Evolutionary conservation across 106 monocot genomes (phyloP).

Genomic region (Ottelia alismoides): DNA sequence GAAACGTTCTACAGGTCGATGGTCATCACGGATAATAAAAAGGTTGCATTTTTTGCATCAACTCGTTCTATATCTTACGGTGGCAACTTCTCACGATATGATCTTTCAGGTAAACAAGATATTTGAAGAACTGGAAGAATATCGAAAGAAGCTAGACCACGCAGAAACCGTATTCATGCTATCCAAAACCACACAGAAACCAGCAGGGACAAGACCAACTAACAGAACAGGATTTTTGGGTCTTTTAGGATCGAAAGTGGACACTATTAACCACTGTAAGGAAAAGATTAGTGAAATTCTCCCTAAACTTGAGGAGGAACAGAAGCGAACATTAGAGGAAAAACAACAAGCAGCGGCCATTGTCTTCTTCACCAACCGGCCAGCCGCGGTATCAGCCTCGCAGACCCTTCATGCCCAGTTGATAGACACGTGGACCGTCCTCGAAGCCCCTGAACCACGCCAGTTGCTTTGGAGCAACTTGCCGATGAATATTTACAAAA

Average conservation of each 20-base stretch:
- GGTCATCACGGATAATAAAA: slow-evolving; percentile 54
- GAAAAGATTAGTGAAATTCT: slow-evolving; percentile 71
- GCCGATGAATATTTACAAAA: too few relatives aligned
- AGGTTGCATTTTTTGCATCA: slow-evolving; percentile 16
- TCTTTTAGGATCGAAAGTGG: slow-evolving; percentile 71
- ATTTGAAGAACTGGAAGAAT: slow-evolving; percentile 41
- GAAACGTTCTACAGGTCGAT: slow-evolving; percentile 73
- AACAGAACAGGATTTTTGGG: slow-evolving; percentile 63
- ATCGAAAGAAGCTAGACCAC: slow-evolving; percentile 59
- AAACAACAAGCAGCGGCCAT: slow-evolving; percentile 54
- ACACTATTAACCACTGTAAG: too few relatives aligned
- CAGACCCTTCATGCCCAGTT: slow-evolving; percentile 67
- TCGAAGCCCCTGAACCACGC: too few relatives aligned
- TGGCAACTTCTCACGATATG: too few relatives aligned
- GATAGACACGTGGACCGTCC: slow-evolving; percentile 50
- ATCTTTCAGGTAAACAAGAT: slow-evolving; percentile 82
- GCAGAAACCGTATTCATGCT: slow-evolving; percentile 47
- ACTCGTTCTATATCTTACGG: too few relatives aligned
- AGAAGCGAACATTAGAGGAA: slow-evolving; percentile 52
- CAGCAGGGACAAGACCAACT: slow-evolving; percentile 52
- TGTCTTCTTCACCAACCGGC: slow-evolving; percentile 48
- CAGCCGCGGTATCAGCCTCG: slow-evolving; percentile 54
- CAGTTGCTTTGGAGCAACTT: too few relatives aligned
- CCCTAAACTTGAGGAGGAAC: slow-evolving; percentile 57
- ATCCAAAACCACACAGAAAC: slow-evolving; percentile 58